phyloP scores from a whole-genome alignment of 116 monocot genomes.

The Zostera marina region DNA sequence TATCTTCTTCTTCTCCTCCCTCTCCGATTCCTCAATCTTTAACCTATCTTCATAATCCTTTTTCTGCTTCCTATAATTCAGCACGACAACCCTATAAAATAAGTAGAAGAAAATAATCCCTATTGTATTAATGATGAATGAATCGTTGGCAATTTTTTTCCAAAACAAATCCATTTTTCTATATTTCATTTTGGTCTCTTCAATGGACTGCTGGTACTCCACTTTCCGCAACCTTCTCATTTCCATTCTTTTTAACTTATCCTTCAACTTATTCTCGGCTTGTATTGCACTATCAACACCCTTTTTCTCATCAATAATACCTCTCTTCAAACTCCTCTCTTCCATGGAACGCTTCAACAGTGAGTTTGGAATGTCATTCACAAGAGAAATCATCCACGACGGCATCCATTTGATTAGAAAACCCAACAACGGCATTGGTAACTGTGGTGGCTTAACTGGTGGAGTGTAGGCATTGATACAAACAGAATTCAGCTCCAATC shows the following conservation, averaged over 20 bases:
- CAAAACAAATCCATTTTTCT: constrained; percentile 38
- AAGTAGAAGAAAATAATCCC: constrained; percentile 47
- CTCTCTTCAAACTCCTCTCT: constrained; percentile 36
- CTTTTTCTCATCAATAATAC: constrained; percentile 26
- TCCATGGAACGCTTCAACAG: constrained; percentile 45
- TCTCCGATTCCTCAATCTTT: constrained; percentile 76
- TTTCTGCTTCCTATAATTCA: constrained; percentile 61
- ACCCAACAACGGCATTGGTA: constrained; percentile 41
- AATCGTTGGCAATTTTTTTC: constrained; percentile 41
- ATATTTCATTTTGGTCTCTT: constrained; percentile 44
- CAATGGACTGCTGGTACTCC: constrained; percentile 33
- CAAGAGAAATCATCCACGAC: constrained; percentile 7
- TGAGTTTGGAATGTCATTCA: constrained; percentile 24
- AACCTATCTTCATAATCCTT: constrained; percentile 78
- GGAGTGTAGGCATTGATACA: constrained; percentile 79
- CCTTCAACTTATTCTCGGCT: constrained; percentile 42
- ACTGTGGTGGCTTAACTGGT: constrained; percentile 38
- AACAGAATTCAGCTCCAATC: constrained; percentile 24
- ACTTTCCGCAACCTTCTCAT: constrained; percentile 32
- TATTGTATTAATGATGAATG: constrained; percentile 37
- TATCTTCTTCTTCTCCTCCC: constrained; percentile 74
- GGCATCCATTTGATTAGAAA: constrained; percentile 21
- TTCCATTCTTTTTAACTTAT: constrained; percentile 34
- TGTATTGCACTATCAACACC: constrained; percentile 35
- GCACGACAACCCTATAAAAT: constrained; percentile 67